These are phyloP conservation scores for Forsythia suspensa DNA, from an alignment of 257 asterid genomes.

Conservation along the genomic window DNA sequence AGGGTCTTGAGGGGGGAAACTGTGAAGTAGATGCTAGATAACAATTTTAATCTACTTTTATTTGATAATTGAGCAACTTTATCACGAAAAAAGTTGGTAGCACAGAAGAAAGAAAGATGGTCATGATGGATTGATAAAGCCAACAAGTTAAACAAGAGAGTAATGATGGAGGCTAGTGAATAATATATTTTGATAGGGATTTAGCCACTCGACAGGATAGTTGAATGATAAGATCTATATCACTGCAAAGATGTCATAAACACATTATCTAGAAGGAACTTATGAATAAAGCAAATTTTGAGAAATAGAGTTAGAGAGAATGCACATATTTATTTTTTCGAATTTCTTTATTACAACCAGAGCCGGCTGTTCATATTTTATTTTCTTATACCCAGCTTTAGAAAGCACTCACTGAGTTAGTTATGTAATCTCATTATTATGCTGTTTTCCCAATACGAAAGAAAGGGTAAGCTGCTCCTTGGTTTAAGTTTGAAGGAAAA, in stretches of 20 bases:
- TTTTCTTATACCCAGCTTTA: no score
- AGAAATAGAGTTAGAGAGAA: neutral
- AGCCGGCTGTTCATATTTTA: no score
- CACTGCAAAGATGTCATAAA: neutral
- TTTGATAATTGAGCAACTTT: neutral
- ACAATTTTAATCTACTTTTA: neutral
- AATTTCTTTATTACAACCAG: no score
- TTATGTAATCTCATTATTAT: no score
- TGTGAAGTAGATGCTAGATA: neutral
- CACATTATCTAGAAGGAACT: neutral
- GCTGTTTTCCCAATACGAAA: no score
- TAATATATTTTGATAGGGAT: no score
- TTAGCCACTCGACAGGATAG: neutral
- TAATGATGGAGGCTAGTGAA: neutral
- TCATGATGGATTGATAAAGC: neutral
- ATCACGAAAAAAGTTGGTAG: neutral
- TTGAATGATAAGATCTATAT: neutral
- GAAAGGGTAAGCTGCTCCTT: no score
- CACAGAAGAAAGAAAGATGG: neutral
- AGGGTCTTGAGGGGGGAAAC: neutral
- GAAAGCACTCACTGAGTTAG: no score
- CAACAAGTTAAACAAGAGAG: neutral
- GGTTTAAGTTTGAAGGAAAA: no score
- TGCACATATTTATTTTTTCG: no score
- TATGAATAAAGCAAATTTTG: neutral